Base-by-base conservation (phyloP, 768 basidiomycete genomes). In the Roridomyces roridus region DNA sequence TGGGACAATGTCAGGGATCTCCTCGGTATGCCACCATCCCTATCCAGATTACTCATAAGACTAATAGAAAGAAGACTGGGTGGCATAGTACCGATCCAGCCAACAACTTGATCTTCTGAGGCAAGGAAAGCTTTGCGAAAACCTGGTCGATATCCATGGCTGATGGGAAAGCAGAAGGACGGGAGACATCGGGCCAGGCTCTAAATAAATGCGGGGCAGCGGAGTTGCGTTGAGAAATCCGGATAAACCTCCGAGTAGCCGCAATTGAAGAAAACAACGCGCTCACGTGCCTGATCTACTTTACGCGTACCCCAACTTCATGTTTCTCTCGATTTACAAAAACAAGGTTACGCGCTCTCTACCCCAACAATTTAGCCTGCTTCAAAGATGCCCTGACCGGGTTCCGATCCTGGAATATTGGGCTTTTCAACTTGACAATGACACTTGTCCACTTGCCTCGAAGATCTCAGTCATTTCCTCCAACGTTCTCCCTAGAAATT, bases 11-110 rank as follows among this genome's bases (percentile, higher is more conserved):
- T 76, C 74, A 28, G 75, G 75, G 28, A 82, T 59, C 35, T 75
- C 63, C 41, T 76, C 68, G 3, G 80, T 81, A 42, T 79, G 75
- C 80, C 79, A 81, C 78, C 75, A 79, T 39, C 77, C 80, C 79
- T 80, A 54, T 41, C n/a, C 4, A 34, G 10, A 34, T 11, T 14
- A 11, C 17, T n/a, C 36, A 17, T 41, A 34, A 34, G 46, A 34
- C 31, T 26, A 18, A 25, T 11, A 45, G 20, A 15, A 46, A 9
- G 17, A 36, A 34, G 11, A 37, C 14, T 8, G 21, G 43, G 21
- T 12, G 36, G 35, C 7, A 1, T 56, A 69, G 59, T 50, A 80
- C 80, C 39, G 68, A 59, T 40, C 80, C 80, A 37, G 73, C 67
- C 20, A 82, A 69, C 24, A 82, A 70, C 53, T 79, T 79, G 61